Conservation (phyloP, 441 rosid genomes). For the Jatropha multifida region DNA sequence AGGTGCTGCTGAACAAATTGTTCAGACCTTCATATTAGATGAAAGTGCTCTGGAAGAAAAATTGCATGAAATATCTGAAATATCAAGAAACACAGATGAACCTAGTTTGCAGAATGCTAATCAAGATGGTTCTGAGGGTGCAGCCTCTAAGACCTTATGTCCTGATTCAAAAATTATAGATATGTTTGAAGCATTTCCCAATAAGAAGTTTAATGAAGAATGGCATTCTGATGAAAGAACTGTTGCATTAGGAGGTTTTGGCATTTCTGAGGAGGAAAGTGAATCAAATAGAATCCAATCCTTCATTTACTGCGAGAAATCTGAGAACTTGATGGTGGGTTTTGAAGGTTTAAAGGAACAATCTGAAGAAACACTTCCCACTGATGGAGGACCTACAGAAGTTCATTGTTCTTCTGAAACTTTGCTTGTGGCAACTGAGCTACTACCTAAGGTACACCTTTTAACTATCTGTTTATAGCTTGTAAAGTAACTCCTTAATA, state of each 20-base stretch:
- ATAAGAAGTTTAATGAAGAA: slow-evolving; percentile 28
- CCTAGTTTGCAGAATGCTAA: slow-evolving; percentile 19
- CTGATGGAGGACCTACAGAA: slow-evolving; percentile 38
- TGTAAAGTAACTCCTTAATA: neutral
- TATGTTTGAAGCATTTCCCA: slow-evolving; percentile 28
- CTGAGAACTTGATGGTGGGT: slow-evolving; percentile 32
- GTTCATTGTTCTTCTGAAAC: slow-evolving; percentile 34
- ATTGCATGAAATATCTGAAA: slow-evolving; percentile 27
- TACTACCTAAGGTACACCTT: slow-evolving; percentile 45
- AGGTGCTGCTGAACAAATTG: slow-evolving; percentile 28
- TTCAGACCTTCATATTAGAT: slow-evolving; percentile 27
- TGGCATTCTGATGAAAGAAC: slow-evolving; percentile 25
- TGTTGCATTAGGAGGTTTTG: slow-evolving; percentile 24
- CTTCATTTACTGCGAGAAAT: slow-evolving; percentile 32
- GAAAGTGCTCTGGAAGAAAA: slow-evolving; percentile 34
- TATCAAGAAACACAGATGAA: slow-evolving; percentile 32
- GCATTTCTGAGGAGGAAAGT: slow-evolving; percentile 30
- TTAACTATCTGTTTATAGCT: slow-evolving; percentile 10
- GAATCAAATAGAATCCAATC: slow-evolving; percentile 33
- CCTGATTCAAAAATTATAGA: slow-evolving; percentile 28
- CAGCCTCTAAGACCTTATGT: slow-evolving; percentile 18
- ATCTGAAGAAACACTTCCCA: slow-evolving; percentile 31
- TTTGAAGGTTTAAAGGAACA: slow-evolving; percentile 31
- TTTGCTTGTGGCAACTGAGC: slow-evolving; percentile 30
- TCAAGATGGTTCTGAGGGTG: slow-evolving; percentile 22